These are phyloP conservation scores for Apiotrichum porosum DNA, from an alignment of 1,284 basidiomycete species.

Conservation along the genomic window DNA sequence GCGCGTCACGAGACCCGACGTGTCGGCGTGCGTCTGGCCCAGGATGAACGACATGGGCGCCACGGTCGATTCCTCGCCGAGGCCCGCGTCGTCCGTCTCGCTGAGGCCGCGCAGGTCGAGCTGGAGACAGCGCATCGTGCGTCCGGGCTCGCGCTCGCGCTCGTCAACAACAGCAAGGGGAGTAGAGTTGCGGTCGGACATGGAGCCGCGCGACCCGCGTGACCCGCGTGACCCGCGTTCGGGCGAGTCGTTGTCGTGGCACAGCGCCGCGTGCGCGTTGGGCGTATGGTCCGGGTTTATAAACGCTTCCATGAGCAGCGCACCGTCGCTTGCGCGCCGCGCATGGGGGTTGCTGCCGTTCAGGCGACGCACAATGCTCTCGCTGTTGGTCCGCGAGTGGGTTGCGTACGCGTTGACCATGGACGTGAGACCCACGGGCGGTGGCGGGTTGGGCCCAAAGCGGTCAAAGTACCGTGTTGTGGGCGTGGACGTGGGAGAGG, in stretches of 20 bases:
- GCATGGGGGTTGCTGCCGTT: not conserved
- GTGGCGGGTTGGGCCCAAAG: not conserved
- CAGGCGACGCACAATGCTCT: not conserved
- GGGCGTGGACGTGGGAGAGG: not conserved
- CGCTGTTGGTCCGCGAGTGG: not conserved
- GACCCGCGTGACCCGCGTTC: too few species aligned
- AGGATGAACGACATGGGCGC: too few species aligned
- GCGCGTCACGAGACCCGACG: constrained; percentile 62
- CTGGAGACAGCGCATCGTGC: constrained; percentile 41
- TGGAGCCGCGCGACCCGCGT: not conserved
- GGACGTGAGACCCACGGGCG: not conserved
- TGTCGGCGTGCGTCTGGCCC: too few species aligned
- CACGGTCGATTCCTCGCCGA: too few species aligned
- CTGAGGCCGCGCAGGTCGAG: constrained; percentile 32
- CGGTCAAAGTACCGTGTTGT: not conserved
- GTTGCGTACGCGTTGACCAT: constrained; percentile 1
- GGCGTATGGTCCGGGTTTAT: not conserved
- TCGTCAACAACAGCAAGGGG: not conserved
- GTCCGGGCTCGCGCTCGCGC: not conserved
- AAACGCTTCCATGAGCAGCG: not conserved
- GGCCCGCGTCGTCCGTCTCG: not conserved
- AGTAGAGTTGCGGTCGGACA: not conserved
- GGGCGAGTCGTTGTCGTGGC: too few species aligned
- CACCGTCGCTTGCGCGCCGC: constrained; percentile 8
- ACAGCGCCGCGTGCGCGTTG: not conserved